Evolutionary conservation across 2,329 filamentous ascomycete species (phyloP).

Genomic region (Epichloe gansuensis): DNA sequence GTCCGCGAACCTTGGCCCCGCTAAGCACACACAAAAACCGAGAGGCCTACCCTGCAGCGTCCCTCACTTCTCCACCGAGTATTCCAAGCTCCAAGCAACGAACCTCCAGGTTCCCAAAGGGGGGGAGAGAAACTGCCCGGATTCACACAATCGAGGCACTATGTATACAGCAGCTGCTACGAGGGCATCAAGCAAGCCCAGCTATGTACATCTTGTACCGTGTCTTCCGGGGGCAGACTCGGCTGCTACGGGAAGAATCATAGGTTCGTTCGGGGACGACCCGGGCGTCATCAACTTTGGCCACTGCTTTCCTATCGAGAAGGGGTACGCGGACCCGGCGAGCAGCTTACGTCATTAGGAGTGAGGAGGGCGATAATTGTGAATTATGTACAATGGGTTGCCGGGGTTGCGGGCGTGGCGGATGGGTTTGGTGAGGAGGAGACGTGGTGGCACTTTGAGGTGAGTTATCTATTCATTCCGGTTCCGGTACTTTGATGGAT

Average conservation of each 20-base stretch:
- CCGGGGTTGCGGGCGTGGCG: conserved; percentile 44
- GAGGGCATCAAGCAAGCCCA: conserved; percentile 10
- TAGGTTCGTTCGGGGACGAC: conserved; percentile 36
- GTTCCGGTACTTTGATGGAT: too few species aligned
- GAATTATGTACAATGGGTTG: conserved; percentile 47
- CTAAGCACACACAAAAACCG: too few species aligned
- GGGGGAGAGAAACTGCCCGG: conserved; percentile 53
- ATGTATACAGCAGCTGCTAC: conserved; percentile 44
- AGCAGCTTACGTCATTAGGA: conserved; percentile 61
- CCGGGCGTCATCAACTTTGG: conserved; percentile 36
- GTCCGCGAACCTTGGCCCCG: too few species aligned
- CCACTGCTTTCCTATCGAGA: conserved; percentile 46
- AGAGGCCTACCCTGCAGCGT: conserved; percentile 31
- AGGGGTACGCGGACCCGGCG: conserved; percentile 40
- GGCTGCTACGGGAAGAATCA: conserved; percentile 36
- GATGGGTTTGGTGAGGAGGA: conserved; percentile 24
- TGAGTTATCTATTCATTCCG: conserved; percentile 16
- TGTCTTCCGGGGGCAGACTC: conserved; percentile 42
- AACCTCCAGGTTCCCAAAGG: conserved; percentile 47
- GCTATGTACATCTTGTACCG: conserved; percentile 31
- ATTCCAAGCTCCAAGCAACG: conserved; percentile 58
- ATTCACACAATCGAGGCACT: conserved; percentile 39
- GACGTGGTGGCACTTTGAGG: conserved; percentile 63
- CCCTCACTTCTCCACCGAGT: conserved; percentile 54
- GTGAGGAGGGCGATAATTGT: conserved; percentile 48